Percentiles rank a stretch among this genome's conserved stretches.
These are phyloP conservation scores for Paramecium caudatum DNA, from an alignment of 73 alveolate genomes.

Conservation along the genomic window DNA sequence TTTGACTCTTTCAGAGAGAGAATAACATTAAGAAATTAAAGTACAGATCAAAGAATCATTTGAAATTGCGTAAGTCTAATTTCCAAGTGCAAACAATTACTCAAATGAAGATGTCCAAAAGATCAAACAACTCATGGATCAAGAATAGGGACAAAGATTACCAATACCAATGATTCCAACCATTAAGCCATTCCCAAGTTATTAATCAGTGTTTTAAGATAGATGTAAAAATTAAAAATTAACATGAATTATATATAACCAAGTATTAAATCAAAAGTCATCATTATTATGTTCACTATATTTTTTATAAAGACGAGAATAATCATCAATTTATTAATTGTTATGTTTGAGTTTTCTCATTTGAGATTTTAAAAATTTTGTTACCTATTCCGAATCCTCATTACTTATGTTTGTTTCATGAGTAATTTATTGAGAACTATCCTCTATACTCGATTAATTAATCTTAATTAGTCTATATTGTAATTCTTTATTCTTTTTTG, in stretches of 20 bases:
- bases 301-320: conserved; percentile 64
- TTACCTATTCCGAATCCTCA: conserved; percentile 22
- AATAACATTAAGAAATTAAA: background rate
- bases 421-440: background rate
- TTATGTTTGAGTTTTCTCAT: conserved; percentile 32
- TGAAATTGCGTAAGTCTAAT: background rate
- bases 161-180: conserved; percentile 26
- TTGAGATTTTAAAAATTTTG: conserved; percentile 43
- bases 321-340: conserved; percentile 58
- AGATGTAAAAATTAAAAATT: background rate
- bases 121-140: background rate
- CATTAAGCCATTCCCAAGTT: background rate
- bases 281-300: conserved; percentile 56
- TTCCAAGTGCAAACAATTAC: background rate
- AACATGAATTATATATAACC: background rate
- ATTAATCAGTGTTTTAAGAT: background rate
- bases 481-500: conserved; percentile 34
- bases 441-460: conserved; percentile 1
- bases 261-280: conserved; percentile 51
- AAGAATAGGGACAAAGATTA: conserved; percentile 5
- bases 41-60: background rate
- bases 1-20: background rate
- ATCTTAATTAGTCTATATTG: background rate
- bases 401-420: background rate
- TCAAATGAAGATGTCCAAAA: background rate